Evolutionary conservation across 2,329 filamentous ascomycete genomes (phyloP), one percentile per base, ranked within the genome.

Genomic region (Diaporthe vexans): DNA sequence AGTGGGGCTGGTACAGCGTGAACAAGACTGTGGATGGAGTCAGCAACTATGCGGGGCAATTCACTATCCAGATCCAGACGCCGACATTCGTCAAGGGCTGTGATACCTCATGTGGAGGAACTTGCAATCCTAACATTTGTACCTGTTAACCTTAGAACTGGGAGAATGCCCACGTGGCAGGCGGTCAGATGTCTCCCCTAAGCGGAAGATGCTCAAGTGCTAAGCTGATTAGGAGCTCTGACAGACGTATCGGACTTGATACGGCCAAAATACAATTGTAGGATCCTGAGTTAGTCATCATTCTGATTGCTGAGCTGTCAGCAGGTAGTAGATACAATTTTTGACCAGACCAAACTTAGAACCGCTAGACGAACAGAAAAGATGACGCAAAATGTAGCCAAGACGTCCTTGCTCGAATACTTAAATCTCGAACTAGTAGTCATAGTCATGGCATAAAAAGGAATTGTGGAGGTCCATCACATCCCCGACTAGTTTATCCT

Each of bases 391-490:
- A 29, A n/a, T n/a, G n/a, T n/a, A n/a, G n/a, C n/a, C n/a, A 37
- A 37, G 35, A 8, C 35, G 35, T 11, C 35, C 10, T 5, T 29
- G 29, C 5, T 29, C 29, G 29, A 29, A 29, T 29, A 29, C 29
- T 3, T 5, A 29, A 5, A 29, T 29, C 5, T 29, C 5, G 29
- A 29, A 29, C 52, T 51, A 61, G 37, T 61, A 61, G 24, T 61
- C 58, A 17, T 46, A 61, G 13, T 61, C 58, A 37, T 61, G 58
- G 24, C 58, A 61, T 24, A 61, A 29, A 13, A 61, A 46, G 4
- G 58, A 61, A 37, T 61, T 61, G 58, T 61, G 58, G 19, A 61
- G 58, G 37, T 61, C 37, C 58, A 61, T 61, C 5, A 61, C 58
- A n/a, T 61, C 37, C 9, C 58, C 58, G 15, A 61, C 58, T 6